Evolutionary conservation across 129 eudicot species (phyloP), one percentile per base, ranked within the genome.

Genomic region (Helichrysum umbraculigerum): DNA sequence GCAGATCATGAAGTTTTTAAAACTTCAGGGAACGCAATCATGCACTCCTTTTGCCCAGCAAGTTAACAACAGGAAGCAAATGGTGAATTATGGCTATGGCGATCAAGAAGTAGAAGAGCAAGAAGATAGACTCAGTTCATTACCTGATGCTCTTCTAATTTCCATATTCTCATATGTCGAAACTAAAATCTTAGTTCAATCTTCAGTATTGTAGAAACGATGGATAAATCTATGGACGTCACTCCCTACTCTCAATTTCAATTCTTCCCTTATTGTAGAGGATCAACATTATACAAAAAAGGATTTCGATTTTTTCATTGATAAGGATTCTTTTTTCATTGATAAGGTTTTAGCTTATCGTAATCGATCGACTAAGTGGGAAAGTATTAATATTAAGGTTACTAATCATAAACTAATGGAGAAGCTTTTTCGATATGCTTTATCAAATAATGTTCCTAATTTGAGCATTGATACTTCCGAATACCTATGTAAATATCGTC

Each of bases 221-320:
- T 78, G 81, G 81, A 7, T 60, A 25, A 42, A 59, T 44, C 70
- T 78, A 60, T 69, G 76, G 81, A 78, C 81, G 14, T 42, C n/a
- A 11, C 70, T 78, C 19, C 71, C 81, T 42, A 62, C 59, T 70
- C 70, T 78, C 81, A 78, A 70, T 70, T 70, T 78, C 22, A 70
- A 59, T 39, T 76, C 44, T 57, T 67, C 81, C 68, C 20, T 25
- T 6, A 54, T 67, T 12, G 19, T 30, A 64, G 22, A 17, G 69
- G 33, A 44, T 3, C 63, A 50, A 32, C 65, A 4, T 4, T 65
- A 47, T 5, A 34, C 6, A 34, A 34, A 34, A 34, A 4, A 34
- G 37, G 37, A 34, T 34, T 34, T 34, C 37, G 5, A 34, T 34
- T 6, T 34, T 34, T 34, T 34, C 37, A 34, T 34, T 50, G 51